Evolutionary conservation across 1,139 yeast species (phyloP).

Genomic region (Lodderomyces oxycetoniae): DNA sequence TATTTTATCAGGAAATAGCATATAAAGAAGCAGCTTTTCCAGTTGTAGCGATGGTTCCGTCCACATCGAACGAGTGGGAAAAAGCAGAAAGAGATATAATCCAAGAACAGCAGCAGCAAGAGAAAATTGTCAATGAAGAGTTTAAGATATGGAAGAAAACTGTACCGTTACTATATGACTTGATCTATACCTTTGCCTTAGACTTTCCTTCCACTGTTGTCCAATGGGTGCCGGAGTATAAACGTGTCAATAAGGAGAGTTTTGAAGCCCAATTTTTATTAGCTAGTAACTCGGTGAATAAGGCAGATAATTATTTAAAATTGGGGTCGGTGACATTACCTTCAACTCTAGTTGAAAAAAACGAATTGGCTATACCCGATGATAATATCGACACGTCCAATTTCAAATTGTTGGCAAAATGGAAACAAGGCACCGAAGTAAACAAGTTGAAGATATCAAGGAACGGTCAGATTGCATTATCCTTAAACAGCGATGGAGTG

Average conservation of each 20-base stretch:
- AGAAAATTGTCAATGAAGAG: constrained; percentile 58
- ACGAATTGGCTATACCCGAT: constrained; percentile 22
- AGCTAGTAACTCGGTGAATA: constrained; percentile 46
- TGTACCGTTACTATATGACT: constrained; percentile 81
- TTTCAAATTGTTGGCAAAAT: constrained; percentile 36
- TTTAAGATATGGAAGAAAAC: constrained; percentile 95
- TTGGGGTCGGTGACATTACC: constrained; percentile 48
- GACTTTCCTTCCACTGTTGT: constrained; percentile 57
- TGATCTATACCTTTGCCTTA: constrained; percentile 64
- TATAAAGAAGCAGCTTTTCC: too few species aligned
- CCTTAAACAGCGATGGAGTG: constrained; percentile 50
- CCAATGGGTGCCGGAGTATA: constrained; percentile 44
- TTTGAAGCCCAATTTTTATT: constrained; percentile 40
- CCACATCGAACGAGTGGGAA: constrained; percentile 15
- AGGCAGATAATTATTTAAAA: constrained; percentile 40
- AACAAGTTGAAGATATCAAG: constrained; percentile 41
- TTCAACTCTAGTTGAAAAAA: constrained; percentile 32
- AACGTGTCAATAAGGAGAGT: constrained; percentile 22
- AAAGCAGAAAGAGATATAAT: constrained; percentile 31
- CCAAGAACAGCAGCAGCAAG: constrained; percentile 44
- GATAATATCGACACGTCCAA: constrained; percentile 18
- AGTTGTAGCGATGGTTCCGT: constrained; percentile 2
- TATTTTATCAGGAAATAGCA: too few species aligned
- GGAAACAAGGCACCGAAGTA: constrained; percentile 55
- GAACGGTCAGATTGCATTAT: constrained; percentile 35